Percentiles rank a stretch among this genome's conserved stretches.
Evolutionary conservation across 2,329 filamentous ascomycete species (phyloP).

Genomic region (Hypoxylon sp.): DNA sequence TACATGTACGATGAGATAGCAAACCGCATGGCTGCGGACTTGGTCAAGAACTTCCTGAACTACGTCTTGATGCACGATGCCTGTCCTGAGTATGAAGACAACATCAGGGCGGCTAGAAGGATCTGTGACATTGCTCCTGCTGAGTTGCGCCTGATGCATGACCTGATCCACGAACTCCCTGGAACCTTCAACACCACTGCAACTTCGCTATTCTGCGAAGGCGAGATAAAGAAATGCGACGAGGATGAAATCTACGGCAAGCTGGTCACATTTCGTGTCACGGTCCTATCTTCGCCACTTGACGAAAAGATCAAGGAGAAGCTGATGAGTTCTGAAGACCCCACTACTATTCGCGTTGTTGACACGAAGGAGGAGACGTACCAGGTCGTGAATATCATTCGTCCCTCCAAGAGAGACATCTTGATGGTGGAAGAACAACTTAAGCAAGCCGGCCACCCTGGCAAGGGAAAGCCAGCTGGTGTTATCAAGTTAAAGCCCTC

Average conservation of each 20-base stretch:
- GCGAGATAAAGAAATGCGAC: conserved; percentile 48
- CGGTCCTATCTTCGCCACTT: conserved; percentile 54
- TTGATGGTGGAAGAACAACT: conserved; percentile 43
- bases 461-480: conserved; percentile 61
- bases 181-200: conserved; percentile 86
- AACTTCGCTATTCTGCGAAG: conserved; percentile 73
- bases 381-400: conserved; percentile 69
- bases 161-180: conserved; percentile 71
- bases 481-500: conserved; percentile 61
- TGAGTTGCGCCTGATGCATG: conserved; percentile 74
- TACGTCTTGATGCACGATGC: conserved; percentile 89
- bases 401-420: conserved; percentile 47
- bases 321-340: conserved; percentile 44
- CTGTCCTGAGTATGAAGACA: conserved; percentile 81
- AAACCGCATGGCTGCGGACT: conserved; percentile 73
- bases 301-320: conserved; percentile 54
- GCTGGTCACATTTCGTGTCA: conserved; percentile 61
- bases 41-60: conserved; percentile 88
- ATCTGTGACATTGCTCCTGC: conserved; percentile 76
- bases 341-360: conserved; percentile 58
- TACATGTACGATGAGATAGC: conserved; percentile 68
- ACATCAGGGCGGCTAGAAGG: conserved; percentile 75
- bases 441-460: conserved; percentile 25
- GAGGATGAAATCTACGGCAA: conserved; percentile 59
- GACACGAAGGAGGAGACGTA: conserved; percentile 69